Conservation (phyloP, 306 rosid species). For the Begonia loranthoides region DNA sequence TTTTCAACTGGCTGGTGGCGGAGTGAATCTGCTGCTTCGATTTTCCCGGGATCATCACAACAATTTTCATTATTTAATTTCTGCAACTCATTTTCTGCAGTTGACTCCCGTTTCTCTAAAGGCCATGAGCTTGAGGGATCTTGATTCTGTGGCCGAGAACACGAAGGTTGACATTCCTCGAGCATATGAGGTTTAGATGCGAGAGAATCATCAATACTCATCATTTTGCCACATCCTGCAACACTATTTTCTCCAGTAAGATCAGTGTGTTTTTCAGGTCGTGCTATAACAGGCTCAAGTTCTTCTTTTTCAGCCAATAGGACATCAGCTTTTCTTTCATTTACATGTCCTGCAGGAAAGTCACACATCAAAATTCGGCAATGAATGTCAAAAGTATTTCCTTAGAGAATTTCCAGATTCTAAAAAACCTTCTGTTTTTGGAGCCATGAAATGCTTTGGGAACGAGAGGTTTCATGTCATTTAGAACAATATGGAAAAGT, state of each 20-base stretch:
- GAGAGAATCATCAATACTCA: constrained; percentile 9
- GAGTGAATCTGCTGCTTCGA: constrained; percentile 8
- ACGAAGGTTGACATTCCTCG: too few relatives aligned
- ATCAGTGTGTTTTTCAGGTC: background rate
- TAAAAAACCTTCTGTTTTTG: background rate
- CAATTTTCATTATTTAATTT: too few relatives aligned
- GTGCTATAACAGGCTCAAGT: constrained; percentile 17
- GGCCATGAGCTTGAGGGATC: background rate
- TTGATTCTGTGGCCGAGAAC: too few relatives aligned
- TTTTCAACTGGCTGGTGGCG: constrained; percentile 19
- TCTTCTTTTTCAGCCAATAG: constrained; percentile 18
- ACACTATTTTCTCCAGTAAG: too few relatives aligned
- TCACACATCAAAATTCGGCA: background rate
- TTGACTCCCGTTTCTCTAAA: background rate
- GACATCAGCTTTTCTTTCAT: constrained; percentile 11
- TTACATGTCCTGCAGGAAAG: constrained; percentile 21
- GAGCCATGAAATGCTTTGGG: background rate
- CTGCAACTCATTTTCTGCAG: background rate
- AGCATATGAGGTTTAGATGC: constrained; percentile 6
- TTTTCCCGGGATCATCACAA: background rate
- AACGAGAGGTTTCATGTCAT: too few relatives aligned
- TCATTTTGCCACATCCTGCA: constrained; percentile 7
- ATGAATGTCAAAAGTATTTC: background rate
- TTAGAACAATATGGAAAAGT: too few relatives aligned
- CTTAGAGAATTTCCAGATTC: background rate